Conservation (phyloP, 228 moss, liverwort and hornwort genomes). For the Sphagnum magellanicum region DNA sequence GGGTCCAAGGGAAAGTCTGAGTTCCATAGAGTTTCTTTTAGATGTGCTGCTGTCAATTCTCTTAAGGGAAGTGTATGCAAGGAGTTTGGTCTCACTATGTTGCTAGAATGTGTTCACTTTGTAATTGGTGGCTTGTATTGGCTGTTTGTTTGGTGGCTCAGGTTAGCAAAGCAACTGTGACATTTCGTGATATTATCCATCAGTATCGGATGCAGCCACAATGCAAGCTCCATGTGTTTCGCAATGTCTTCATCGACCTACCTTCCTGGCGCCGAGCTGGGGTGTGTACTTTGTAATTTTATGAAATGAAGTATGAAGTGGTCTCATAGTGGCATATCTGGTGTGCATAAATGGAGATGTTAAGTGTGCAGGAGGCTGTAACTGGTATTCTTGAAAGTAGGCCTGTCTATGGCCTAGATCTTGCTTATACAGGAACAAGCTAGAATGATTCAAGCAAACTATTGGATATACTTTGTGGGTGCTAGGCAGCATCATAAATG, state of each 20-base stretch:
- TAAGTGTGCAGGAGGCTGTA: too few species aligned
- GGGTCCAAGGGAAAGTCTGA: too few species aligned
- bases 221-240: slow-evolving; percentile 88
- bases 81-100: too few species aligned
- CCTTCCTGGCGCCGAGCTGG: slow-evolving; percentile 36
- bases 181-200: slow-evolving; percentile 86
- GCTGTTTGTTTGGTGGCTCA: slow-evolving; percentile 30
- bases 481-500: too few species aligned
- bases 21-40: too few species aligned
- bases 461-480: too few species aligned
- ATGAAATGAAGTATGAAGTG: not conserved
- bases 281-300: slow-evolving; percentile 36
- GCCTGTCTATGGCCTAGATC: too few species aligned
- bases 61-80: too few species aligned
- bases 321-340: not conserved
- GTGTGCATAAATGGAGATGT: not conserved
- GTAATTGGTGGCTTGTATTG: not conserved
- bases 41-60: too few species aligned
- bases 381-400: too few species aligned
- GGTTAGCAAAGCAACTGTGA: slow-evolving; percentile 82
- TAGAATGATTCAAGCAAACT: too few species aligned
- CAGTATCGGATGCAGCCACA: slow-evolving; percentile 97
- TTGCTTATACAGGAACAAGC: too few species aligned
- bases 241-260: slow-evolving; percentile 70
- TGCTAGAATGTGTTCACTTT: not conserved